Conservation (phyloP, 2,329 filamentous ascomycete genomes). For the Huntiella omanensis region DNA sequence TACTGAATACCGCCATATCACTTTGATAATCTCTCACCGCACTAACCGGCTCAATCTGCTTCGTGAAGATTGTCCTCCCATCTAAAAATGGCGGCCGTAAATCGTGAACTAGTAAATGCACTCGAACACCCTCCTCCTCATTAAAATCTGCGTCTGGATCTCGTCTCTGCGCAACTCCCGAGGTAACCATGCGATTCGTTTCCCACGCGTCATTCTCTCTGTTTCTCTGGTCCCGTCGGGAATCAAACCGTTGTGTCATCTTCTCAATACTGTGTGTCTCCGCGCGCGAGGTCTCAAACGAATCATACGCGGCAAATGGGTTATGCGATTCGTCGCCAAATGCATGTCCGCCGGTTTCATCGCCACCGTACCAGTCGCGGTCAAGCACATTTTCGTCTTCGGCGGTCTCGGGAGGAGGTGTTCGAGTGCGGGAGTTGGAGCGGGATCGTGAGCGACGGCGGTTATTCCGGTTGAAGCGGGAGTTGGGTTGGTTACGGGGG, state of each 20-base stretch:
- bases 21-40: slow-evolving; percentile 88
- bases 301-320: slow-evolving; percentile 61
- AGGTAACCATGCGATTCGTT: slow-evolving; percentile 94
- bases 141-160: slow-evolving; percentile 71
- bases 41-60: slow-evolving; percentile 85
- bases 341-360: slow-evolving; percentile 62
- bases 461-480: slow-evolving; percentile 18
- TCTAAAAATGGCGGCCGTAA: slow-evolving; percentile 87
- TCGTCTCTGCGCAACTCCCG: slow-evolving; percentile 77
- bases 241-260: slow-evolving; percentile 51
- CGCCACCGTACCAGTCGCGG: slow-evolving; percentile 81
- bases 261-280: slow-evolving; percentile 62
- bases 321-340: slow-evolving; percentile 89
- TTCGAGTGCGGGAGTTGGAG: slow-evolving; percentile 28
- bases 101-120: slow-evolving; percentile 86
- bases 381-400: slow-evolving; percentile 62
- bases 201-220: slow-evolving; percentile 97
- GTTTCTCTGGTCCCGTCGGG: slow-evolving; percentile 65
- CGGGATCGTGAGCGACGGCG: slow-evolving; percentile 11
- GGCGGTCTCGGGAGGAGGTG: slow-evolving; percentile 21
- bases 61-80: slow-evolving; percentile 88
- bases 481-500: slow-evolving; percentile 17
- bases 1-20: slow-evolving; percentile 95
- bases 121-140: slow-evolving; percentile 73
- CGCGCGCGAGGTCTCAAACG: slow-evolving; percentile 58